Evolutionary conservation across 805 yeast species (phyloP).

Genomic region (Candida koratica): DNA sequence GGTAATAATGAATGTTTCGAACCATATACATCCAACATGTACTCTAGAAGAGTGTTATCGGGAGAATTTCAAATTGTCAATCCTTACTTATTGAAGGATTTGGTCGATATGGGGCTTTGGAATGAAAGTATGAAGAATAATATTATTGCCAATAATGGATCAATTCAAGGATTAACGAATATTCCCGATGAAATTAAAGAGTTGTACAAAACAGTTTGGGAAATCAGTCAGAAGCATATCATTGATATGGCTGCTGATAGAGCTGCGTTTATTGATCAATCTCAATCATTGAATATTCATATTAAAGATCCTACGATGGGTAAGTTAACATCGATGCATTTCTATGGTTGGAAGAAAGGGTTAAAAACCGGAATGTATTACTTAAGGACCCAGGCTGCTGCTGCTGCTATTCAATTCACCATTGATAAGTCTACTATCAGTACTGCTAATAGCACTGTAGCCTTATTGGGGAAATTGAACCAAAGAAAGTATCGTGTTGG

Average conservation of each 20-base stretch:
- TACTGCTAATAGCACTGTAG: conserved; percentile 37
- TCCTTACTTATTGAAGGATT: conserved; percentile 54
- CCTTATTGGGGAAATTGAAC: conserved; percentile 37
- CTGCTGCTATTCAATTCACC: conserved; percentile 89
- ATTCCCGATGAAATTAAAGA: conserved; percentile 53
- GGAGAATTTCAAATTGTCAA: conserved; percentile 65
- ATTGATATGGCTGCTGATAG: conserved; percentile 70
- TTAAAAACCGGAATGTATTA: conserved; percentile 98
- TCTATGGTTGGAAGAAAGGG: conserved; percentile 98
- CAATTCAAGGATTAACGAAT: conserved; percentile 51
- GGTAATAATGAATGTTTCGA: conserved; percentile 63
- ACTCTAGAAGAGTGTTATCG: conserved; percentile 58
- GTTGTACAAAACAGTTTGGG: conserved; percentile 60
- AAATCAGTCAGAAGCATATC: conserved; percentile 53
- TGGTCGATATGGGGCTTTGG: conserved; percentile 58
- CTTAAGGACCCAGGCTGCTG: conserved; percentile 94
- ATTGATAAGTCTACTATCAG: conserved; percentile 43
- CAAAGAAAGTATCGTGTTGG: conserved; percentile 34
- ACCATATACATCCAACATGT: conserved; percentile 60
- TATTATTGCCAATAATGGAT: conserved; percentile 55
- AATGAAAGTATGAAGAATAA: conserved; percentile 53
- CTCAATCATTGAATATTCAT: conserved; percentile 89
- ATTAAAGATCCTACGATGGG: conserved; percentile 91
- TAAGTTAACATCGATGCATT: conserved; percentile 95
- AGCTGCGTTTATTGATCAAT: conserved; percentile 82